phyloP scores from a whole-genome alignment of 306 rosid species.

The Heteromeles arbutifolia region DNA sequence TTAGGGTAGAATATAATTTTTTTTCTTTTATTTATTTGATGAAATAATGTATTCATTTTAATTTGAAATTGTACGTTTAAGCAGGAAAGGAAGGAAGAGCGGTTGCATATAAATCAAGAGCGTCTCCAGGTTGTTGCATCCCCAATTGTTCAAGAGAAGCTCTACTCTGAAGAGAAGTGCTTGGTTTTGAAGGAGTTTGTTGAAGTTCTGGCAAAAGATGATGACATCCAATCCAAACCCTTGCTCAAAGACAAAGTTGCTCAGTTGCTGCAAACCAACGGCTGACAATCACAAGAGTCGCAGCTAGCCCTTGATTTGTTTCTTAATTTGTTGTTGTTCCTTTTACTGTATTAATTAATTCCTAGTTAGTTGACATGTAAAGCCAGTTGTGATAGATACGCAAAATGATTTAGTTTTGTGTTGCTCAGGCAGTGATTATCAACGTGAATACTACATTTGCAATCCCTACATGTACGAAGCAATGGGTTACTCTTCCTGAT shows the following conservation, averaged over 20 bases:
- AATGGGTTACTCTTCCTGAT: no score
- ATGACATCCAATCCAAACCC: slow-evolving; percentile 27
- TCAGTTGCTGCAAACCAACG: slow-evolving; percentile 9
- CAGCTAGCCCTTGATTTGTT: background rate
- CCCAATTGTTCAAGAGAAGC: slow-evolving; percentile 58
- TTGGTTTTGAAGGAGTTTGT: slow-evolving; percentile 44
- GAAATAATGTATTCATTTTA: background rate
- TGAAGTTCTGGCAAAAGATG: slow-evolving; percentile 24
- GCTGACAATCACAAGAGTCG: slow-evolving; percentile 15
- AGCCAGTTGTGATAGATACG: no score
- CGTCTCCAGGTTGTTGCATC: slow-evolving; percentile 30
- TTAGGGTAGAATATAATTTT: background rate
- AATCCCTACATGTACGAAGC: no score
- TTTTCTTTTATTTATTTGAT: background rate
- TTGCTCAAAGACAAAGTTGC: slow-evolving; percentile 30
- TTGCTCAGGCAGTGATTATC: no score
- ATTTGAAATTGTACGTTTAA: background rate
- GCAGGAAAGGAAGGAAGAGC: slow-evolving; percentile 14
- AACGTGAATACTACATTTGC: no score
- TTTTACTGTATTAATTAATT: background rate
- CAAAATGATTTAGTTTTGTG: no score
- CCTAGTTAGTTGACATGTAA: background rate
- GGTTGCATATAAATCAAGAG: slow-evolving; percentile 10
- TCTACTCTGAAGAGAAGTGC: slow-evolving; percentile 60
- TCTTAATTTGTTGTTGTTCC: background rate